Evolutionary conservation across 352 stramenopile species (phyloP).

Genomic region (Globisporangium orthogonon): DNA sequence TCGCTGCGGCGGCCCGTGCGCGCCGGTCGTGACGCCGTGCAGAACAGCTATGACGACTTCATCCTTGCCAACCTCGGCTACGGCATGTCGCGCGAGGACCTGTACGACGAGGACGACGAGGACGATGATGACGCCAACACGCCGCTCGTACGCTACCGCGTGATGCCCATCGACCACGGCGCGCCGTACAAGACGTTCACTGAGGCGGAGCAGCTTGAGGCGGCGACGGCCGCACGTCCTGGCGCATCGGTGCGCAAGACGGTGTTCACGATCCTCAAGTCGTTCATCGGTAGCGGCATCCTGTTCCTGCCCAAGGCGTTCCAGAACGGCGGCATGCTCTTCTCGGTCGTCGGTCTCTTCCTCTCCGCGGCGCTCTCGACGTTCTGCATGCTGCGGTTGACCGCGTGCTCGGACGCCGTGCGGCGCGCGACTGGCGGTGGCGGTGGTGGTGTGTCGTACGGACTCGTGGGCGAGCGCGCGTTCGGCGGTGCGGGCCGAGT

Average conservation of each 20-base stretch:
- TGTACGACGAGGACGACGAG: conserved; percentile 16
- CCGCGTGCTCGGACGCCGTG: conserved; percentile 40
- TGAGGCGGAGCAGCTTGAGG: conserved; percentile 10
- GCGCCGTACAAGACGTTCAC: conserved; percentile 7
- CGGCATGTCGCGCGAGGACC: conserved; percentile 35
- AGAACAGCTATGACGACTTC: conserved; percentile 49
- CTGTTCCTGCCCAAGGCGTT: conserved; percentile 66
- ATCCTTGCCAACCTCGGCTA: conserved; percentile 38
- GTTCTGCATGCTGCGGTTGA: conserved; percentile 59
- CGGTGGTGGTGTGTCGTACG: conserved; percentile 42
- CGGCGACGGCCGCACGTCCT: not conserved
- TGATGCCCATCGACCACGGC: conserved; percentile 15
- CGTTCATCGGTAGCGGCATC: conserved; percentile 65
- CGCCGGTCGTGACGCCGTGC: conserved; percentile 19
- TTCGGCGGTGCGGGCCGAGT: conserved; percentile 41
- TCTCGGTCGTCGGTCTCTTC: conserved; percentile 42
- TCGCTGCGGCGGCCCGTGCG: conserved; percentile 13
- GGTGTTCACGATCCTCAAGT: conserved; percentile 67
- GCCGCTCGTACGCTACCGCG: conserved; percentile 23
- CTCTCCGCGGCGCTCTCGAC: conserved; percentile 40
- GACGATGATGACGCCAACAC: conserved; percentile 27
- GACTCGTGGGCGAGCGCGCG: conserved; percentile 43
- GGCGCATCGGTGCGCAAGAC: conserved; percentile 44
- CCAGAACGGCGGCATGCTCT: conserved; percentile 61
- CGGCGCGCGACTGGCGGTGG: conserved; percentile 5